Evolutionary conservation across 176 grass and related monocot species (phyloP).

Genomic region (Zoysia japonica): DNA sequence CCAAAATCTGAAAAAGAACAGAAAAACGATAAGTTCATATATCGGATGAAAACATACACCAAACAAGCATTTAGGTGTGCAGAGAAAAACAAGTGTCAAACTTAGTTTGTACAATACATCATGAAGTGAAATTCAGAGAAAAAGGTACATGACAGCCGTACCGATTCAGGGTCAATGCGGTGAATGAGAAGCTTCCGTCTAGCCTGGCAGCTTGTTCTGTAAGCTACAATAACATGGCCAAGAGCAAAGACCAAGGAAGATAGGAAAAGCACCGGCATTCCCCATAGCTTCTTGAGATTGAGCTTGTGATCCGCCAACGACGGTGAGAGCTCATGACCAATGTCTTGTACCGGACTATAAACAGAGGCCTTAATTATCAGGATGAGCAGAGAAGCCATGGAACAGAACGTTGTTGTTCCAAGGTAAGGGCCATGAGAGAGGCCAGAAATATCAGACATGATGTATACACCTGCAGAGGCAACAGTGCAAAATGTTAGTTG

Average conservation of each 20-base stretch:
- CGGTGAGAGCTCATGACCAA: constrained; percentile 71
- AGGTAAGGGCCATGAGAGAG: constrained; percentile 82
- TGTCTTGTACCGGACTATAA: constrained; percentile 62
- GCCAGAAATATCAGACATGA: constrained; percentile 63
- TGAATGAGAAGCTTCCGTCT: constrained; percentile 80
- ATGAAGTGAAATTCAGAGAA: constrained; percentile 8
- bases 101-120: neutral
- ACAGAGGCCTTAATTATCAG: constrained; percentile 78
- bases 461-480: constrained; percentile 73
- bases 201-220: constrained; percentile 85
- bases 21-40: neutral
- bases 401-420: constrained; percentile 69
- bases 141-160: constrained; percentile 31
- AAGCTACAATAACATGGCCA: constrained; percentile 83
- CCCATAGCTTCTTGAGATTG: constrained; percentile 71
- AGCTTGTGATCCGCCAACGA: constrained; percentile 62
- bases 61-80: neutral
- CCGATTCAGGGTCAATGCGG: constrained; percentile 76
- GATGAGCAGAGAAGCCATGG: constrained; percentile 72
- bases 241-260: constrained; percentile 92
- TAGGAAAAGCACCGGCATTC: constrained; percentile 85
- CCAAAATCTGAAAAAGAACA: constrained; percentile 54
- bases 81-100: neutral
- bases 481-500: constrained; percentile 32
- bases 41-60: neutral